These are phyloP conservation scores for Penicillium sumatraense DNA, from an alignment of 2,329 filamentous ascomycete species.

Conservation along the genomic window DNA sequence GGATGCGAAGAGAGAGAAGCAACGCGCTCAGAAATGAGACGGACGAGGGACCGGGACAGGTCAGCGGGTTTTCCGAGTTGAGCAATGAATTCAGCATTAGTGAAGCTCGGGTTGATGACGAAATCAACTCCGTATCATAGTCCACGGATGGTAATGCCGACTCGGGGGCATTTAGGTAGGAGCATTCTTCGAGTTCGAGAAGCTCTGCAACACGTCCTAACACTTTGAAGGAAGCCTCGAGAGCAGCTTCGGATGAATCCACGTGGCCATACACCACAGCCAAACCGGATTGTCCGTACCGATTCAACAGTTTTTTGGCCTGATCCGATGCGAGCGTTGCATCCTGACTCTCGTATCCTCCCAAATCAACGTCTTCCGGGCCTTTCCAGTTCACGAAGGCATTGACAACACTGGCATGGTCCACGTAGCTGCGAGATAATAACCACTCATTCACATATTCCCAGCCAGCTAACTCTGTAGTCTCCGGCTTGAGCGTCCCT, in stretches of 20 bases:
- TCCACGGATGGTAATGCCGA: conserved; percentile 33
- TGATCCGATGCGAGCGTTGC: conserved; percentile 49
- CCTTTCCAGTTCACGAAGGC: conserved; percentile 64
- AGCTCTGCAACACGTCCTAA: conserved; percentile 56
- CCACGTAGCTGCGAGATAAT: conserved; percentile 55
- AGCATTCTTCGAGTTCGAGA: conserved; percentile 54
- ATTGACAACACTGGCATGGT: conserved; percentile 55
- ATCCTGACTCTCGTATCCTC: conserved; percentile 54
- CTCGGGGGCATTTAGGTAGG: conserved; percentile 30
- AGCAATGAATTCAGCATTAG: conserved; percentile 49
- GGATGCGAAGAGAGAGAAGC: conserved; percentile 45
- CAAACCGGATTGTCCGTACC: conserved; percentile 64
- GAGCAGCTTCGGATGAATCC: conserved; percentile 47
- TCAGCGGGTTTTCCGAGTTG: conserved; percentile 45
- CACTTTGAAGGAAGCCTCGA: conserved; percentile 56
- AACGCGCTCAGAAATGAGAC: conserved; percentile 47
- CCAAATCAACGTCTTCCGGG: conserved; percentile 62
- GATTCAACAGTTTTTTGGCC: conserved; percentile 46
- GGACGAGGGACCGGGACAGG: conserved; percentile 42
- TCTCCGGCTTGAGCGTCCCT: conserved; percentile 21
- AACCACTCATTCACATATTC: conserved; percentile 65
- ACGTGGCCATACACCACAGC: conserved; percentile 62
- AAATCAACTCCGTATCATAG: conserved; percentile 36
- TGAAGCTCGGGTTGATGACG: conserved; percentile 44
- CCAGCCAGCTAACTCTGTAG: conserved; percentile 53